Conservation (phyloP, 2,329 filamentous ascomycete genomes). For the Sporothrix curviconia region DNA sequence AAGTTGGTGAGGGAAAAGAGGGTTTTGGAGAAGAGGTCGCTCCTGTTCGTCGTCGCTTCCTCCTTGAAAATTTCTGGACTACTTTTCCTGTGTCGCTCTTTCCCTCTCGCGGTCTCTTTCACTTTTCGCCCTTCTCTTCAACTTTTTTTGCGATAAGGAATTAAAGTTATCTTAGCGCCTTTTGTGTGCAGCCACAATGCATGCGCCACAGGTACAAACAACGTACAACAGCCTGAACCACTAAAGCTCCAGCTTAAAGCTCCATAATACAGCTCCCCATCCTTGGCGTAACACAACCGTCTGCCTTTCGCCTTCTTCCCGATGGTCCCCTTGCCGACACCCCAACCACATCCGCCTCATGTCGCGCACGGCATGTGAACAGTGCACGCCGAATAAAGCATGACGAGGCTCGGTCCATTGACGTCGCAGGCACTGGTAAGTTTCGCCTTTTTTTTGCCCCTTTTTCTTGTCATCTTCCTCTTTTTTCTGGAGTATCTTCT, state of each 20-base stretch:
- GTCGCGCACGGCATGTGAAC: conserved; percentile 8
- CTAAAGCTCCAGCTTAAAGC: not conserved
- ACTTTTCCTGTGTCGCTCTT: not conserved
- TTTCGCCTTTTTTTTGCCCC: not conserved
- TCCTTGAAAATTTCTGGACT: not conserved
- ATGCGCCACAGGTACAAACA: no score
- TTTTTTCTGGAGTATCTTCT: not conserved
- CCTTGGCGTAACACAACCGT: not conserved
- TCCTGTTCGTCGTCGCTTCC: not conserved
- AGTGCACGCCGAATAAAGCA: conserved; percentile 23
- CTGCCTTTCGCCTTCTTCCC: not conserved
- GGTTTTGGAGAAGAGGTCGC: not conserved
- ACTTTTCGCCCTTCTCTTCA: no score
- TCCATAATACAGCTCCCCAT: not conserved
- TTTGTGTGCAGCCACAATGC: no score
- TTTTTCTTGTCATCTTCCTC: not conserved
- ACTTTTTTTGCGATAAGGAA: conserved; percentile 25
- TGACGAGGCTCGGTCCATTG: conserved; percentile 50
- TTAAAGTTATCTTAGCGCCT: conserved; percentile 35
- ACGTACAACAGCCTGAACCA: no score
- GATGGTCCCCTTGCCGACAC: not conserved
- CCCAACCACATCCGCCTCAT: not conserved
- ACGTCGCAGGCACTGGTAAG: conserved; percentile 51
- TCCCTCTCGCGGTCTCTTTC: conserved; percentile 11
- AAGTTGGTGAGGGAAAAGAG: not conserved